phyloP scores from a whole-genome alignment of 495 filamentous ascomycete species.

The Terfezia claveryi region DNA sequence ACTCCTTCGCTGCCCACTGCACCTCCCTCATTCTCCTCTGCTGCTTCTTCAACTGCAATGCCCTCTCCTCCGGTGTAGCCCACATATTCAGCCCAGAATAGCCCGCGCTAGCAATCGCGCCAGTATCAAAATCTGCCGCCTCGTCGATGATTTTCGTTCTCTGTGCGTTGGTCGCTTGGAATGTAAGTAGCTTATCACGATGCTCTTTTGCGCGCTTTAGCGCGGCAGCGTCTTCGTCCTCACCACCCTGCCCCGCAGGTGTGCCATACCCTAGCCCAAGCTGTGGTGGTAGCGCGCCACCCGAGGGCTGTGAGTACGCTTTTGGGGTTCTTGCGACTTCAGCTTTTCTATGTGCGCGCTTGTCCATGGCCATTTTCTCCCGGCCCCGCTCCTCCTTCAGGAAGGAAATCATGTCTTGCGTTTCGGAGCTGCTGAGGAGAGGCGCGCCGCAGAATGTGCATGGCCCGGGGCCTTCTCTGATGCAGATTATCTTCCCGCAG shows the following conservation, averaged over 20 bases:
- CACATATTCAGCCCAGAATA: constrained; percentile 44
- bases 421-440: constrained; percentile 45
- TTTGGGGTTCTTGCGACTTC: constrained; percentile 33
- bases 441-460: constrained; percentile 76
- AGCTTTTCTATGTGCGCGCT: constrained; percentile 38
- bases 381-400: constrained; percentile 68
- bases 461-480: constrained; percentile 80
- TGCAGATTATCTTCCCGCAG: constrained; percentile 93
- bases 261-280: not conserved
- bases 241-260: constrained; percentile 23
- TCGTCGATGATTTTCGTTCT: constrained; percentile 82
- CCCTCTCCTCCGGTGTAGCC: constrained; percentile 72
- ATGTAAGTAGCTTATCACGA: constrained; percentile 57
- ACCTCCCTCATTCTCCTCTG: constrained; percentile 70
- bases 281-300: constrained; percentile 10
- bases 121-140: constrained; percentile 75
- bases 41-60: constrained; percentile 69
- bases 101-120: constrained; percentile 22
- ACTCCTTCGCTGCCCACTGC: constrained; percentile 74
- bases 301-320: constrained; percentile 27
- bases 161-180: constrained; percentile 71
- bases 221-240: constrained; percentile 21
- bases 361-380: constrained; percentile 63
- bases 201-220: constrained; percentile 46
- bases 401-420: constrained; percentile 66